Base-by-base conservation (phyloP, 2,329 filamentous ascomycete genomes). In the Epichloe scottii region DNA sequence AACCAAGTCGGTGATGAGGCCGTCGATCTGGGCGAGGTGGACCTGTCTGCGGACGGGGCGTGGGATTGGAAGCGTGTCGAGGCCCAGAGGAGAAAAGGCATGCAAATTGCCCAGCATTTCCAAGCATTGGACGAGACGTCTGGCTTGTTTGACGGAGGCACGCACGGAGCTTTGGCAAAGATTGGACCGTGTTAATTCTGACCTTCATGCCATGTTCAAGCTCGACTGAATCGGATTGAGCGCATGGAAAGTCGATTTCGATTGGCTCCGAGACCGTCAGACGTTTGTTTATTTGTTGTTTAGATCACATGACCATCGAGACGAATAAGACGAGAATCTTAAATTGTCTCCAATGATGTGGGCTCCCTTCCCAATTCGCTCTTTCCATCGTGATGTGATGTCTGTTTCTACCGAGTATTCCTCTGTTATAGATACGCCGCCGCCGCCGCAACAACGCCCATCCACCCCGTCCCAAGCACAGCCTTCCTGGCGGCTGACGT, bases 1-100 rank as follows among this genome's bases (percentile, higher is more conserved):
- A 63, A 67, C 41, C 50, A 54, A 30, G 23, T 53, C 14, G 51
- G 53, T 15, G 53, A 55, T 15, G 53, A 55, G 51, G n/a, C 17
- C 2, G 51, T 26, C 30, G 53, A 55, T 30, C 14, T 54, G 50
- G 40, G 37, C 14, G 46, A 50, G 6, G 58, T 68, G 12, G 58
- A 69, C 23, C 53, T 69, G 19, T 57, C 63, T 23, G 55, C 59
- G 5, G 64, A 66, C 2, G 66, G 60, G 4, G 68, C 68, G 47
- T 82, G 78, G 78, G 74, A 80, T 56, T 84, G 81, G 81, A 70
- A 67, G 58, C 66, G 71, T 44, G 69, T 80, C 4, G 81, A 83
- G 65, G 68, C 67, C 44, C 69, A 77, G 62, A 71, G 80, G 47
- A 67, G 73, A 42, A 72, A 71, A 59, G 81, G 81, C 2, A 70